A percentile compares a stretch with the other conserved stretches of the same genome.
These are phyloP conservation scores for Paralagenidium karlingii DNA, from an alignment of 352 stramenopile genomes.

Conservation along the genomic window DNA sequence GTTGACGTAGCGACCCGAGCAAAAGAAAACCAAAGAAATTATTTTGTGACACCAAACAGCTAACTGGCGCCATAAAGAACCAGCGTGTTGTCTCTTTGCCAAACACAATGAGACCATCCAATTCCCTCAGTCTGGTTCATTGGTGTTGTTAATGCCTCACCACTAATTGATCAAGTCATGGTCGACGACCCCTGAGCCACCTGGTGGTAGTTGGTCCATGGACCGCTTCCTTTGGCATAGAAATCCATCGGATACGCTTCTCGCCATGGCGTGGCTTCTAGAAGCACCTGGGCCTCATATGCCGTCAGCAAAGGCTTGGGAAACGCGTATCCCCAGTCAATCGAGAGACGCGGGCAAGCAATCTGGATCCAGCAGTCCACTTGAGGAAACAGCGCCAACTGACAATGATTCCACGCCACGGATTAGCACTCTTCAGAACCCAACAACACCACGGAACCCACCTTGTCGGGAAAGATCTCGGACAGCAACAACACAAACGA, in stretches of 20 bases:
- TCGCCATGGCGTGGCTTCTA: constrained; percentile 83
- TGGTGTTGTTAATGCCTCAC: neutral
- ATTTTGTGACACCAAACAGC: too few relatives aligned
- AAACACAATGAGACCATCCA: too few relatives aligned
- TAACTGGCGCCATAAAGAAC: too few relatives aligned
- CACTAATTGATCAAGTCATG: neutral
- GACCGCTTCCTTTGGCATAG: constrained; percentile 92
- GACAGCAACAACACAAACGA: constrained; percentile 94
- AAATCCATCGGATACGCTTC: constrained; percentile 99
- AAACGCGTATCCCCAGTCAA: constrained; percentile 99
- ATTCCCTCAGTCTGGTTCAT: too few relatives aligned
- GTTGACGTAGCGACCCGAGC: too few relatives aligned
- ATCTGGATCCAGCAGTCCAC: constrained; percentile 98
- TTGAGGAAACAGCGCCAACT: constrained; percentile 78
- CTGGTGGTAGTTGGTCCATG: constrained; percentile 96
- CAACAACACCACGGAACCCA: constrained; percentile 5
- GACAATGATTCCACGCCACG: neutral
- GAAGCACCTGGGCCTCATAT: constrained; percentile 95
- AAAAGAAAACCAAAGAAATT: too few relatives aligned
- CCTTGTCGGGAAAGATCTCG: constrained; percentile 94
- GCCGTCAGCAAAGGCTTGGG: constrained; percentile 91
- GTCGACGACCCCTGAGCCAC: constrained; percentile 12
- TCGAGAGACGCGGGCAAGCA: constrained; percentile 94
- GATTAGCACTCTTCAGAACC: neutral
- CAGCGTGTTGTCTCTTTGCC: too few relatives aligned